Conservation (phyloP, 805 yeast species). For the Pichia phayaonensis region DNA sequence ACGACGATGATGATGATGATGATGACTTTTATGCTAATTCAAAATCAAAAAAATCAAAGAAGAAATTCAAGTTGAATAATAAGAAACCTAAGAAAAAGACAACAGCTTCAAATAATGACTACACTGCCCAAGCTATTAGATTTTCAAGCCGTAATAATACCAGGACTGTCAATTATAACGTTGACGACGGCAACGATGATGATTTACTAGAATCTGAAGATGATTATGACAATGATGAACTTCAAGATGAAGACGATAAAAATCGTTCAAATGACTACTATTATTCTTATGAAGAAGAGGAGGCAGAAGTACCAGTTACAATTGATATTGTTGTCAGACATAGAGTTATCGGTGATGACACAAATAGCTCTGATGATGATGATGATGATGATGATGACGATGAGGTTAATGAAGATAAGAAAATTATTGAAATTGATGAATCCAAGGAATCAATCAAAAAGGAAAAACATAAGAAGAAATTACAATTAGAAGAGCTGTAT, state of each 20-base stretch:
- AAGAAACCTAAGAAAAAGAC: constrained; percentile 11
- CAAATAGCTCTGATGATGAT: constrained; percentile 9
- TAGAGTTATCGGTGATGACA: constrained; percentile 32
- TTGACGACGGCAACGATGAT: constrained; percentile 57
- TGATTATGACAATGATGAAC: constrained; percentile 24
- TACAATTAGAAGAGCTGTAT: constrained; percentile 17
- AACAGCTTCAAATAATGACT: constrained; percentile 9
- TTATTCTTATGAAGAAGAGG: constrained; percentile 11
- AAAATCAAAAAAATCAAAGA: constrained; percentile 30
- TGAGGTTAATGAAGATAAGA: not conserved
- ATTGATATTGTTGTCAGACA: constrained; percentile 47
- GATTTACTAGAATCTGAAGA: constrained; percentile 43
- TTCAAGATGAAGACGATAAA: constrained; percentile 15
- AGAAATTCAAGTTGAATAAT: constrained; percentile 13
- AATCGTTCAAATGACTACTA: constrained; percentile 21
- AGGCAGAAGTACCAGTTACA: constrained; percentile 16
- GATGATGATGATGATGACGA: constrained; percentile 11
- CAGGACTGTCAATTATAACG: constrained; percentile 60
- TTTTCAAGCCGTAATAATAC: constrained; percentile 67
- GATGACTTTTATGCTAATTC: constrained; percentile 23
- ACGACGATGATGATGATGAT: constrained; percentile 27
- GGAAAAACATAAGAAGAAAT: constrained; percentile 22
- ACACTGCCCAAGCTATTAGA: constrained; percentile 33
- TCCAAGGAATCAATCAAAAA: constrained; percentile 25
- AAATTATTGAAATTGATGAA: not conserved